Evolutionary conservation across 768 basidiomycete genomes (phyloP).

Genomic region (Megacollybia marginata): DNA sequence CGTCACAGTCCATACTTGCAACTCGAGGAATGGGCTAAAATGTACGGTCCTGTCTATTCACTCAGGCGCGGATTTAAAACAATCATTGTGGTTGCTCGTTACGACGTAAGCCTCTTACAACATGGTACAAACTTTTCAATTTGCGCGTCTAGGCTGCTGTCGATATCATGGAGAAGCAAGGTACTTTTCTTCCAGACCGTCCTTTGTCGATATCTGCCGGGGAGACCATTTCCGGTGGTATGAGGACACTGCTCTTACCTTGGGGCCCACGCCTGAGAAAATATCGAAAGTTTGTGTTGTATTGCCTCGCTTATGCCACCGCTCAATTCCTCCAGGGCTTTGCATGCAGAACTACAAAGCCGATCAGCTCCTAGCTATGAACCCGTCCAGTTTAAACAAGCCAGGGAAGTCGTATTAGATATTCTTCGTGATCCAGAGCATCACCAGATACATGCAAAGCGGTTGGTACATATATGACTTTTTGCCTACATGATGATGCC

Average conservation of each 20-base stretch:
- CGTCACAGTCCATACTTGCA: conserved; percentile 35
- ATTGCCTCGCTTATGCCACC: background rate
- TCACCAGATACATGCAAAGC: conserved; percentile 51
- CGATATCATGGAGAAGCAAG: conserved; percentile 61
- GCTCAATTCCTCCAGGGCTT: conserved; percentile 29
- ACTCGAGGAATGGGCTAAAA: conserved; percentile 52
- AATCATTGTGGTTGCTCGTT: conserved; percentile 39
- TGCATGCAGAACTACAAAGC: conserved; percentile 53
- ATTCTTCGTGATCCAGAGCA: conserved; percentile 30
- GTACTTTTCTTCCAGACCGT: conserved; percentile 44
- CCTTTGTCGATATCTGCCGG: conserved; percentile 51
- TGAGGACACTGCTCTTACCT: conserved; percentile 47
- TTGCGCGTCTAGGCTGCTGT: conserved; percentile 36
- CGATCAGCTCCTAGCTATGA: conserved; percentile 42
- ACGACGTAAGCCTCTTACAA: background rate
- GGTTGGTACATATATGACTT: conserved; percentile 23
- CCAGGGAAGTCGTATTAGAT: conserved; percentile 34
- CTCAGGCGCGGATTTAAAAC: conserved; percentile 40
- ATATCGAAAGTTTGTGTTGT: conserved; percentile 42
- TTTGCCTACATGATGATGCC: conserved; percentile 19
- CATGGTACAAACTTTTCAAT: background rate
- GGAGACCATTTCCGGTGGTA: conserved; percentile 50
- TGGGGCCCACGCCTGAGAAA: conserved; percentile 54
- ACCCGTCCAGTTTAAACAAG: conserved; percentile 36
- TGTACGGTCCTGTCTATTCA: conserved; percentile 55